Conservation (phyloP, 768 basidiomycete genomes). For the Mrakia hoshinonis region DNA sequence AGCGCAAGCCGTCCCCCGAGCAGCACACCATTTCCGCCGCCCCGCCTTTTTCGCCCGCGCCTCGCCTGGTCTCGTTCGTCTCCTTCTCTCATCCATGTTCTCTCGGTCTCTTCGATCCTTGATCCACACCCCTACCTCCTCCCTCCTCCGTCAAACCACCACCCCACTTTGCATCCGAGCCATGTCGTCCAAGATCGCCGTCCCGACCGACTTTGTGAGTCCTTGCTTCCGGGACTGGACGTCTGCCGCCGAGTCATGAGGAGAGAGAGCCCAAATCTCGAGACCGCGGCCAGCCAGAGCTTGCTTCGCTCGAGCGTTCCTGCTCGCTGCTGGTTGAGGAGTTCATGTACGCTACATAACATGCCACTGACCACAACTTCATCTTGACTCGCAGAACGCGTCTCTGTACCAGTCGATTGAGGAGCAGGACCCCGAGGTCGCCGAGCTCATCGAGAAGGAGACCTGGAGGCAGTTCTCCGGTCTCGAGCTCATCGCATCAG, state of each 20-base stretch:
- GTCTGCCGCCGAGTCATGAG: neutral
- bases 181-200: conserved; percentile 39
- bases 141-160: conserved; percentile 7
- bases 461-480: conserved; percentile 97
- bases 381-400: too few relatives aligned
- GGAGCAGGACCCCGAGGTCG: conserved; percentile 86
- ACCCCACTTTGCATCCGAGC: conserved; percentile 33
- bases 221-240: neutral
- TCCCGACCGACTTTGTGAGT: conserved; percentile 44
- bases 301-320: neutral
- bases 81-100: conserved; percentile 18
- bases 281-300: neutral
- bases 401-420: conserved; percentile 76
- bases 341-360: too few relatives aligned
- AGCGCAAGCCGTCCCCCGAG: too few relatives aligned
- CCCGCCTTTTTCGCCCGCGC: neutral
- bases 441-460: conserved; percentile 91
- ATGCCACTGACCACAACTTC: too few relatives aligned
- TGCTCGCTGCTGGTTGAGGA: neutral
- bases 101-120: conserved; percentile 29
- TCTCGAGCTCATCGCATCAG: conserved; percentile 96
- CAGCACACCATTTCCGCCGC: too few relatives aligned
- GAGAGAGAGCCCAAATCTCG: neutral
- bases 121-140: conserved; percentile 25
- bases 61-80: neutral